Base-by-base conservation (phyloP, 2,329 filamentous ascomycete genomes). In the Sarocladium oryzae region DNA sequence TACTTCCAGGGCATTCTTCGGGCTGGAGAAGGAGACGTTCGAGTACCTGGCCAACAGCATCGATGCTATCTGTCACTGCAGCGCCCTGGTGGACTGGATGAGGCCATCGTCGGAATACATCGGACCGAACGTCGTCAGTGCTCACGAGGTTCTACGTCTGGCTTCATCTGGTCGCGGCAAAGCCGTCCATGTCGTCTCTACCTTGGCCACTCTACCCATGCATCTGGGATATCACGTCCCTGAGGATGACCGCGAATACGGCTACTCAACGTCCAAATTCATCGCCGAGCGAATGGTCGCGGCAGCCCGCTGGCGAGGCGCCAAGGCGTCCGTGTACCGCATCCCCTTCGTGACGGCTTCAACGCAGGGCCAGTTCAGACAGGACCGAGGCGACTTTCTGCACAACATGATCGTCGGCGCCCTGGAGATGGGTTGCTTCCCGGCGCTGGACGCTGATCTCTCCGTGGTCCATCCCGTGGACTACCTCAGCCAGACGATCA, bases 221-320 rank as follows among this genome's bases (percentile, higher is more conserved):
- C 49, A 56, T 37, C 13, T 53, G 32, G 55, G 55, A 9, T 33
- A 33, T n/a, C 49, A 52, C n/a, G 13, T 55, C 2, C 16, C 36
- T 7, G 49, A 56, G 26, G 30, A 52, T 6, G 45, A 52, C 5
- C 28, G 43, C 9, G 53, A 55, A 20, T 52, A 56, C 30, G 49
- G 51, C 23, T 56, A 56, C 30, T 51, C 37, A 9, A 56, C 53
- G 18, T 56, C 55, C 8, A 56, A 56, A 36, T 40, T 13, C 10
- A 49, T 53, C 2, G 52, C 54, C 2, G 54, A 56, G 51, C 36
- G 43, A 13, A 49, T 56, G 49, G 38, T 54, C 10, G 28, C 52
- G 15, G 52, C 54, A 2, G 54, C 54, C 11, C 54, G 54, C 3
- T 56, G 54, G 54, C 54, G 54, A 3, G 54, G 54, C 11, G 54